Evolutionary conservation across 2,329 filamentous ascomycete species (phyloP), one percentile per base, ranked within the genome.

Genomic region (Uncinocarpus reesii): DNA sequence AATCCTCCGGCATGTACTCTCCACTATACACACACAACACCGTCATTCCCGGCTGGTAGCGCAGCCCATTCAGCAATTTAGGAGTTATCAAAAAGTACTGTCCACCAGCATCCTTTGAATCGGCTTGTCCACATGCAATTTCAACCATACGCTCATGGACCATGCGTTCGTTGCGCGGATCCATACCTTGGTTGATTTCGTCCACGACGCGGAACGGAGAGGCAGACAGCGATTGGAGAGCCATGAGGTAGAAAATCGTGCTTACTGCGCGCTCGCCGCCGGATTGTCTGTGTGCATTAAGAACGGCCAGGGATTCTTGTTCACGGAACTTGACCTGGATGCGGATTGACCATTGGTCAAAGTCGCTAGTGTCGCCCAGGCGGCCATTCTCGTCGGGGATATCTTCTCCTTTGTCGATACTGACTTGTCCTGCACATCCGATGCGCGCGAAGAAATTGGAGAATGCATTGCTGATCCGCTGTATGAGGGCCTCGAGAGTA

Each of bases 111-210:
- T 58, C 55, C 13, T 60, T 61, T n/a, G 58, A 58, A 65, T 88
- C 82, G 56, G 80, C 78, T 7, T 63, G 56, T 6, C 61, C 63
- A 65, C 92, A 96, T 36, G 92, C 92, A 62, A 98, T 95, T 61
- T 95, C 88, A 7, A 98, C 92, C 84, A 98, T 93, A 54, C 92
- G 86, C 63, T 90, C 87, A 69, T 98, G 92, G 13, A 98, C 89
- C 79, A 95, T 93, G 57, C 92, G 85, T 69, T 98, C 92, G 67
- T 98, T 98, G 59, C 92, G 83, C 36, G 90, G 92, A 65, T 98
- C 92, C 92, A 98, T 98, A 56, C 92, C 92, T 69, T 98, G 92
- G 63, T 98, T 98, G 74, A 98, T 98, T 71, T 98, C 92, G 67
- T 98, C 92, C 51, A 98, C 92, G 42, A 98, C 90, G 45, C 92